Evolutionary conservation across 2,329 filamentous ascomycete genomes (phyloP).

Genomic region (Plenodomus tracheiphilus): DNA sequence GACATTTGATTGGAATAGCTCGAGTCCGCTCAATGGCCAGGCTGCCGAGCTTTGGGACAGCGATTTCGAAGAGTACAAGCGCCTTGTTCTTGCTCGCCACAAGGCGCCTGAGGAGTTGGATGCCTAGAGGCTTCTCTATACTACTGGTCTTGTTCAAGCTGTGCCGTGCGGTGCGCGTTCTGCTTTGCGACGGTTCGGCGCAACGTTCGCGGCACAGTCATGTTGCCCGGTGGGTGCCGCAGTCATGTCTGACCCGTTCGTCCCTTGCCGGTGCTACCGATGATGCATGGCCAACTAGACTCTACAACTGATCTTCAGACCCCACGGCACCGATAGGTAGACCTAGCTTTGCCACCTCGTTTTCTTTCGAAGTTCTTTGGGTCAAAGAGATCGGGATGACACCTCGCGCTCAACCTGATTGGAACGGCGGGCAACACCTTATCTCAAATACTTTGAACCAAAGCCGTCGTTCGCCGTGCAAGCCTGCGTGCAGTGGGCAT

Average conservation of each 20-base stretch:
- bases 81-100: constrained; percentile 66
- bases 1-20: constrained; percentile 61
- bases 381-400: too few species aligned
- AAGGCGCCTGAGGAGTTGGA: constrained; percentile 53
- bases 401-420: too few species aligned
- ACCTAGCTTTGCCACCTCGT: neutral
- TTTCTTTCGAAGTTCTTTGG: neutral
- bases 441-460: too few species aligned
- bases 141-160: constrained; percentile 1
- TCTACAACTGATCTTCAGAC: too few species aligned
- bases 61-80: constrained; percentile 84
- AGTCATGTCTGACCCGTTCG: neutral
- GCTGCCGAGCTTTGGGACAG: constrained; percentile 96
- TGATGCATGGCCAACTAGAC: too few species aligned
- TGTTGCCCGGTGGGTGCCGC: too few species aligned
- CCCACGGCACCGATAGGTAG: too few species aligned
- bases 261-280: neutral
- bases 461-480: too few species aligned
- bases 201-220: constrained; percentile 5
- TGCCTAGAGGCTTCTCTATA: constrained; percentile 12
- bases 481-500: neutral
- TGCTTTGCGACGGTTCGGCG: constrained; percentile 5
- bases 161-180: constrained; percentile 7
- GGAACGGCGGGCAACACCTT: neutral
- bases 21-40: constrained; percentile 93